Conservation (phyloP, 176 grass and related monocot species). For the Olyra latifolia region DNA sequence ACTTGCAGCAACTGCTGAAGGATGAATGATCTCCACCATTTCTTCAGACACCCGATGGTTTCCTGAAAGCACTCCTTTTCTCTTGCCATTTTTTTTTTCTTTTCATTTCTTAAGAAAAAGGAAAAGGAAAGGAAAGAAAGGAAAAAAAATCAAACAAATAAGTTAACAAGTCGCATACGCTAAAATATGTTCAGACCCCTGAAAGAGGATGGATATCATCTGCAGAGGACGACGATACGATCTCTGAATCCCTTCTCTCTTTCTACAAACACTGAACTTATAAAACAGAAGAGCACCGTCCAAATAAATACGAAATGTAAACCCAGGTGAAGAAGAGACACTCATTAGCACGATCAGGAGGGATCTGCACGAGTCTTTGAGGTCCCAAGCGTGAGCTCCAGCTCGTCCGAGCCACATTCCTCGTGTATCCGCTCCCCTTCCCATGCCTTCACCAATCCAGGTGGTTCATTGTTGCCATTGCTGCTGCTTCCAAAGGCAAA, state of each 20-base stretch:
- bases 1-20: constrained; percentile 7
- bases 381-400: constrained; percentile 91
- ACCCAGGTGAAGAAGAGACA: constrained; percentile 15
- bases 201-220: constrained; percentile 58
- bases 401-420: constrained; percentile 72
- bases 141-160: constrained; percentile 41
- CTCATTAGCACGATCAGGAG: constrained; percentile 32
- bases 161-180: constrained; percentile 39
- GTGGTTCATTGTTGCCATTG: constrained; percentile 43
- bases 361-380: constrained; percentile 57
- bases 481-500: constrained; percentile 80
- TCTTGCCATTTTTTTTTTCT: constrained; percentile 1
- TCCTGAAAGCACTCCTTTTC: constrained; percentile 25
- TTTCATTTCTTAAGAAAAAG: constrained; percentile 9
- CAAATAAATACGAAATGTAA: constrained; percentile 33
- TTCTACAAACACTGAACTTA: constrained; percentile 41
- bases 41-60: constrained; percentile 1
- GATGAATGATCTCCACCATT: neutral
- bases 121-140: neutral
- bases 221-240: constrained; percentile 19
- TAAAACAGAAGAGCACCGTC: constrained; percentile 12
- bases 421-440: constrained; percentile 95
- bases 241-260: constrained; percentile 49
- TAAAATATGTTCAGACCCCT: constrained; percentile 41
- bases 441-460: constrained; percentile 78